Base-by-base conservation (phyloP, 495 filamentous ascomycete species). In the Baudoinia panamericana region DNA sequence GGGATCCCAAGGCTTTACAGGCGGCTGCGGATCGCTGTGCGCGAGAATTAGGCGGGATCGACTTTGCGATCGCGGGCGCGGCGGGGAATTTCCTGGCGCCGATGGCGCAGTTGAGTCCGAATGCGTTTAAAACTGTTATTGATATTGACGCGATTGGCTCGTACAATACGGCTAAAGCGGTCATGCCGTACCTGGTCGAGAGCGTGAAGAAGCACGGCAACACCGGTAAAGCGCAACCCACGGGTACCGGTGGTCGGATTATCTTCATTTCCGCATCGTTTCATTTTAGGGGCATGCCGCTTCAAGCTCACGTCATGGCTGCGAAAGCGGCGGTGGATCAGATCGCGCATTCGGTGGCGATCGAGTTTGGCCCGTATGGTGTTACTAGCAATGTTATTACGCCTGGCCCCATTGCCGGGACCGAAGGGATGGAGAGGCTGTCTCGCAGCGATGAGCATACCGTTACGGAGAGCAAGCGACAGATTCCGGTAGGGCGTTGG, bases 61-160 rank as follows among this genome's bases (percentile, higher is more conserved):
- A 97, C 58, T 96, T 73, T 58, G 84, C 92, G n/a, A 86, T 97
- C 57, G 87, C 87, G 26, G 90, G 90, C 35, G 90, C 90, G 21
- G 90, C 90, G 10, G 90, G 90, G 24, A 97, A 97, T 61, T 97
- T 97, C 68, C 71, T 97, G 17, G 80, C 88, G 5, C 80, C 88
- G 1, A 83, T 96, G 50, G 65, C 76, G 17, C 78, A 79, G 43
- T 70, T 95, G 3, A 80, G 73, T 1, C 61, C 79, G 30, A 95
- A 95, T 55, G 90, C 83, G 13, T 94, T 97, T 73, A 93, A 86
- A 59, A 68, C 82, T 0, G 90, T 97, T 28, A 86, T 97, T 48
- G 90, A 97, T 31, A 97, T 97, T 53, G 90, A 97, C 56, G 77
- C 93, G 1, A 59, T 94, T 20, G 90, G 90, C 20, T 90, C 83